Evolutionary conservation across 2,329 filamentous ascomycete species (phyloP), one percentile per base, ranked within the genome.

Genomic region (Diaporthe citrichinensis): DNA sequence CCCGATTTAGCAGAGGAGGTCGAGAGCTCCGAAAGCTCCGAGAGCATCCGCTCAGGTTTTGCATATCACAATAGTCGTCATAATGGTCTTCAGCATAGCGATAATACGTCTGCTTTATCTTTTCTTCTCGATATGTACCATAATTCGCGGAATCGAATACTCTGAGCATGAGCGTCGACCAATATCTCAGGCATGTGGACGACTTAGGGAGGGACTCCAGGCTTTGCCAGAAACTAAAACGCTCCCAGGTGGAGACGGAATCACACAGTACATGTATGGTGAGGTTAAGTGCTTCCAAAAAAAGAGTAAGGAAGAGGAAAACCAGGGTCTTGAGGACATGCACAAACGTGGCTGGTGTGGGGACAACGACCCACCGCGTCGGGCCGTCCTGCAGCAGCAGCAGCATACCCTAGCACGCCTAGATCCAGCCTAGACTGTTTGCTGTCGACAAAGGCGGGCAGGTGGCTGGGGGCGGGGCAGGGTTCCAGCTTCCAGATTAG

Each of bases 31-130:
- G 46, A 44, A 25, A 20, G 59, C 36, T 23, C 25, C 25, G 41
- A 65, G 59, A 65, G 39, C 65, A 68, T 68, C 46, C 46, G 46
- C 36, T 72, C 39, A 62, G 53, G 39, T 62, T 51, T 59, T 72
- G 71, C 71, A 65, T 57, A 73, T 65, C 44, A 36, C n/a, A n/a
- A 67, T 65, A 46, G 17, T 44, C 39, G 41, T 68, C 34, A 59
- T 34, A 39, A 44, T 46, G 65, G 44, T 61, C 57, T 58, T 72
- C 39, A 68, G 74, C 61, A 73, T 73, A 65, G 71, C 71, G 61
- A 73, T 55, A 46, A 62, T 59, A 49, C 28, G 31, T 49, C 36
- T 71, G 55, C 71, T 62, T 62, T 49, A 51, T 9, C 10, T 41
- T n/a, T 14, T 28, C 25, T 17, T 28, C 31, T 39, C 15, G 25